Percentiles rank a stretch among this genome's conserved stretches.
Conservation (phyloP, 148 eudicot genomes). For the Amaranthus palmeri region DNA sequence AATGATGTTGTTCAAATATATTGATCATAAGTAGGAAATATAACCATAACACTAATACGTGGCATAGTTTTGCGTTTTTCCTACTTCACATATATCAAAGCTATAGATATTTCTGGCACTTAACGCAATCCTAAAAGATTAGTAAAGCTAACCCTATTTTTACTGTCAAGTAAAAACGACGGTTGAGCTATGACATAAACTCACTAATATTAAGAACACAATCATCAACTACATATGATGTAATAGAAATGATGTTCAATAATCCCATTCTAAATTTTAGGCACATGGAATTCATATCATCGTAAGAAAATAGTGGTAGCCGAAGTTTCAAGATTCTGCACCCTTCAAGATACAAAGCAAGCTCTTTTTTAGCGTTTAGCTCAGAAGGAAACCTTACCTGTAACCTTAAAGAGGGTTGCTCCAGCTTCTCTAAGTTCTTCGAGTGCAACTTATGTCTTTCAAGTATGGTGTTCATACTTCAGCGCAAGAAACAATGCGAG, state of each 20-base stretch:
- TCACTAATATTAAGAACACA: neutral
- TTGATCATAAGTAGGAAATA: no score
- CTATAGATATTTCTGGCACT: neutral
- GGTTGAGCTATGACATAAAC: no score
- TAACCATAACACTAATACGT: no score
- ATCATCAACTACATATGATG: neutral
- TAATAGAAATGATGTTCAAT: neutral
- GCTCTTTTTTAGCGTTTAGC: neutral
- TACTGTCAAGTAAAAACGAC: neutral
- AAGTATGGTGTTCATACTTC: constrained; percentile 67
- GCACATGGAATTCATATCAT: constrained; percentile 1
- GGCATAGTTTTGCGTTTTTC: no score
- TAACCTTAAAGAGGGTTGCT: constrained; percentile 63
- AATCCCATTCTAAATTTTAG: neutral
- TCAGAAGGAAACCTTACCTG: constrained; percentile 46
- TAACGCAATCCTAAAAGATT: neutral
- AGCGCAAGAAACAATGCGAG: constrained; percentile 6
- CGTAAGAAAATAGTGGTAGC: neutral
- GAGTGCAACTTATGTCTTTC: constrained; percentile 70
- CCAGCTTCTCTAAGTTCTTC: constrained; percentile 66
- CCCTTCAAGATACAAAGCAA: neutral
- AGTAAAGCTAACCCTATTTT: neutral
- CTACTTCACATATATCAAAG: no score
- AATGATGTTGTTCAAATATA: no score
- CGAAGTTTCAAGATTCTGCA: constrained; percentile 5